These are phyloP conservation scores for Cladophialophora yegresii DNA, from an alignment of 2,329 filamentous ascomycete species.

Conservation along the genomic window DNA sequence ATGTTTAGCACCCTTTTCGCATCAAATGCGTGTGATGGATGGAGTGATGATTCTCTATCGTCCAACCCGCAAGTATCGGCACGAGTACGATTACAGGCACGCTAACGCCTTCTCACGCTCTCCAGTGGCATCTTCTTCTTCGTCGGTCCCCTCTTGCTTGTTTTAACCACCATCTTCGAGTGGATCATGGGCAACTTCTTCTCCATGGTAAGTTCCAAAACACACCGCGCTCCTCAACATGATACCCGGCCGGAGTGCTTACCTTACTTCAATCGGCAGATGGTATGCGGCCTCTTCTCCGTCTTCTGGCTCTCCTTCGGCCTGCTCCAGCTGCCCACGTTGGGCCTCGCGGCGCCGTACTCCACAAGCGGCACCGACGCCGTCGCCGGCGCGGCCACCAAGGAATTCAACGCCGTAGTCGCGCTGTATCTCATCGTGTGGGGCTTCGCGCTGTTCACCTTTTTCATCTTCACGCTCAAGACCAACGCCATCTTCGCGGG, in stretches of 20 bases:
- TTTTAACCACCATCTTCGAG: conserved; percentile 32
- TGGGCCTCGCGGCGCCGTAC: conserved; percentile 33
- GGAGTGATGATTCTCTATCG: not conserved
- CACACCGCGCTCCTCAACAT: not conserved
- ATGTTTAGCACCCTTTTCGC: conserved; percentile 10
- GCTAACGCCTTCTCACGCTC: not conserved
- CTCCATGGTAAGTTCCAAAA: conserved; percentile 22
- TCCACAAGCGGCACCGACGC: conserved; percentile 28
- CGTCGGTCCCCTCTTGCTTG: conserved; percentile 34
- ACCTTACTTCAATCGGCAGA: not conserved
- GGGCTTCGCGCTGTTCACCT: conserved; percentile 35
- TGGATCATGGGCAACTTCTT: conserved; percentile 37
- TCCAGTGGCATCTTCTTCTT: conserved; percentile 36
- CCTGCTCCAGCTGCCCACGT: conserved; percentile 33
- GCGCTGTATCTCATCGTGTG: conserved; percentile 35
- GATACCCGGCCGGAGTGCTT: no score
- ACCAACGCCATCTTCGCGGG: conserved; percentile 33
- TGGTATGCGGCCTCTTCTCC: conserved; percentile 34
- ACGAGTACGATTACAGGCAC: not conserved
- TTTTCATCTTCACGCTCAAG: conserved; percentile 36
- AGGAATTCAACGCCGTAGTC: conserved; percentile 35
- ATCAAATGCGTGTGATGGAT: not conserved
- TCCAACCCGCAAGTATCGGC: not conserved
- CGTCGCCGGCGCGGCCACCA: conserved; percentile 24
- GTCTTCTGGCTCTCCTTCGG: conserved; percentile 36